These are phyloP conservation scores for Talaromyces atroroseus DNA, from an alignment of 2,329 filamentous ascomycete genomes.

Conservation along the genomic window DNA sequence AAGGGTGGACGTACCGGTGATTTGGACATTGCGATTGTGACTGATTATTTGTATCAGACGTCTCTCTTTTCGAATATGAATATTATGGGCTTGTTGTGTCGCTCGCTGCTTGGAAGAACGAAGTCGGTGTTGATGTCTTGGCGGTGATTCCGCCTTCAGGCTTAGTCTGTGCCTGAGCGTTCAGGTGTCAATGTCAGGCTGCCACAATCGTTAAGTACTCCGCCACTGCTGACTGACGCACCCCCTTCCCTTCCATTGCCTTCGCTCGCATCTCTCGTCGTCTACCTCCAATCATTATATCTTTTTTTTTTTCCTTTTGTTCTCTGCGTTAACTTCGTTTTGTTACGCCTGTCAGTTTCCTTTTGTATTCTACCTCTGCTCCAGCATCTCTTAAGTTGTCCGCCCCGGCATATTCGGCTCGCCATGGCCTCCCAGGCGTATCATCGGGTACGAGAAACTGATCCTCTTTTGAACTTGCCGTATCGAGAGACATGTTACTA, in stretches of 20 bases:
- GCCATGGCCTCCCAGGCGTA: constrained; percentile 47
- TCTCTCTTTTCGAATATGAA: too few species aligned
- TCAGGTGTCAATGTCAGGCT: constrained; percentile 6
- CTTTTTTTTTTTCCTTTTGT: constrained; percentile 10
- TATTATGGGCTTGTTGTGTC: too few species aligned
- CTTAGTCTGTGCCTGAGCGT: not conserved
- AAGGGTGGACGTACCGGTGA: constrained; percentile 21
- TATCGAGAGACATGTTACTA: not conserved
- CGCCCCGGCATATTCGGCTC: constrained; percentile 37
- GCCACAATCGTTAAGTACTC: not conserved
- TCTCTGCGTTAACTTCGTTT: not conserved
- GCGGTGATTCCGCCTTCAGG: not conserved
- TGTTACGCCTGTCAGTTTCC: constrained; percentile 7
- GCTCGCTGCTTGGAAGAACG: too few species aligned
- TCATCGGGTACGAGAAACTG: constrained; percentile 37
- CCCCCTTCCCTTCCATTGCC: constrained; percentile 10
- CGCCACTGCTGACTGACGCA: constrained; percentile 2
- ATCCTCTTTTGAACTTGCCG: not conserved
- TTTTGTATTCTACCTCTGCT: constrained; percentile 6
- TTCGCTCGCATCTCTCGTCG: constrained; percentile 3
- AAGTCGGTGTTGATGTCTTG: not conserved
- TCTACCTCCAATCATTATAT: constrained; percentile 9
- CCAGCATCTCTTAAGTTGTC: constrained; percentile 9
- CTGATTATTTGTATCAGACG: not conserved
- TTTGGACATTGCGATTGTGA: constrained; percentile 21